Evolutionary conservation across 208 protist species (phyloP).

Genomic region (Paratrypanosoma confusum): DNA sequence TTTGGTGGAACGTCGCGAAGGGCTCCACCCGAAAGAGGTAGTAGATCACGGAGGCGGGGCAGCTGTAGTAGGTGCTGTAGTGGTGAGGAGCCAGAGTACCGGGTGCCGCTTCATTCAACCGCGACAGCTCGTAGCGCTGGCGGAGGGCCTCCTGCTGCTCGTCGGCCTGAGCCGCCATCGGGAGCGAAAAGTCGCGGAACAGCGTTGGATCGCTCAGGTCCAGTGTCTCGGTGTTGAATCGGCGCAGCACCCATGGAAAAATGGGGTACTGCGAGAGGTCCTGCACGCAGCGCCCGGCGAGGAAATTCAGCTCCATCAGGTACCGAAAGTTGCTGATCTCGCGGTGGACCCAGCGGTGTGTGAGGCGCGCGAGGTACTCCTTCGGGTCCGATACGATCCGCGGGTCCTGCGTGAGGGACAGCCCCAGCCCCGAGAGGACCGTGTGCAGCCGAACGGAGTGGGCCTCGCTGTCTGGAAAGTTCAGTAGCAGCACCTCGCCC

Average conservation of each 20-base stretch:
- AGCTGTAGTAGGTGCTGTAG: conserved; percentile 95
- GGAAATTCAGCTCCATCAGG: conserved; percentile 37
- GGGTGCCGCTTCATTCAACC: conserved; percentile 18
- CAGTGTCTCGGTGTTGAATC: conserved; percentile 64
- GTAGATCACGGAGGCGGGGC: conserved; percentile 89
- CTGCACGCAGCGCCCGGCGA: conserved; percentile 23
- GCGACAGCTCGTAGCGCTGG: conserved; percentile 23
- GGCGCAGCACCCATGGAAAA: conserved; percentile 88
- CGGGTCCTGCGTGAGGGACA: too few relatives aligned
- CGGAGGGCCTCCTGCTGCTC: conserved; percentile 47
- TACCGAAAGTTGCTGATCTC: conserved; percentile 47
- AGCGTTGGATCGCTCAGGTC: conserved; percentile 33
- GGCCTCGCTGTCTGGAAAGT: too few relatives aligned
- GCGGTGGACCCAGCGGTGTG: conserved; percentile 19
- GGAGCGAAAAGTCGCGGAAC: conserved; percentile 89
- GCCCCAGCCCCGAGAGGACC: too few relatives aligned
- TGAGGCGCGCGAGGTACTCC: conserved; percentile 5
- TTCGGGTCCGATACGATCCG: too few relatives aligned
- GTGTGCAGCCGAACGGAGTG: too few relatives aligned
- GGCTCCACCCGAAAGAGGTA: conserved; percentile 84
- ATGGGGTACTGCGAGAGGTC: conserved; percentile 83
- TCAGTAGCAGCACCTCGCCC: too few relatives aligned
- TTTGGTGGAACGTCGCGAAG: conserved; percentile 83
- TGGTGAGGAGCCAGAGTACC: too few relatives aligned
- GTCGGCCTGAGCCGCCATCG: conserved; percentile 83